Conservation (phyloP, 2,329 filamentous ascomycete genomes). For the Cercospora sp. region DNA sequence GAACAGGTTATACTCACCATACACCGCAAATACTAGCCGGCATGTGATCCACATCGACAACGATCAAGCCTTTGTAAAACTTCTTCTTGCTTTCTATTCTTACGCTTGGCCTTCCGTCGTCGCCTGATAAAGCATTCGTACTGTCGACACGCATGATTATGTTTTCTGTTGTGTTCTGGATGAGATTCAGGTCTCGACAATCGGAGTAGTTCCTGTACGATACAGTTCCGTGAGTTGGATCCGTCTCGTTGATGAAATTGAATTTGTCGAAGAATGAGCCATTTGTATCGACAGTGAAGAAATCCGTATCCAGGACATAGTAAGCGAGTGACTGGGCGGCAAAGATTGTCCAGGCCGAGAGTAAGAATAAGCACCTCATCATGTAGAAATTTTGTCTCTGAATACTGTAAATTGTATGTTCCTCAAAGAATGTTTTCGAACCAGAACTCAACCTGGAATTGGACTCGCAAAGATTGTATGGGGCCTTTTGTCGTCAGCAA, state of each 20-base stretch:
- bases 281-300: slow-evolving; percentile 36
- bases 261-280: slow-evolving; percentile 54
- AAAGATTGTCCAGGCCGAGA: slow-evolving; percentile 26
- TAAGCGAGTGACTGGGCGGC: slow-evolving; percentile 33
- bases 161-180: slow-evolving; percentile 27
- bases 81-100: slow-evolving; percentile 66
- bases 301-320: slow-evolving; percentile 50
- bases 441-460: not conserved
- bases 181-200: slow-evolving; percentile 44
- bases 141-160: slow-evolving; percentile 41
- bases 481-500: not conserved
- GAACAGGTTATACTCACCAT: slow-evolving; percentile 56
- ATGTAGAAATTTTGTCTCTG: not conserved
- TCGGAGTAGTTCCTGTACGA: slow-evolving; percentile 62
- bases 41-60: slow-evolving; percentile 73
- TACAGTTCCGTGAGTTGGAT: slow-evolving; percentile 76
- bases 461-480: not conserved
- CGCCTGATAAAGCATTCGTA: slow-evolving; percentile 43
- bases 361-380: slow-evolving; percentile 18
- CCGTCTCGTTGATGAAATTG: slow-evolving; percentile 53
- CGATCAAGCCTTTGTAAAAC: slow-evolving; percentile 67
- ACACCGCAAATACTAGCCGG: slow-evolving; percentile 67
- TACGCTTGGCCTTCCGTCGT: slow-evolving; percentile 64
- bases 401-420: not conserved
- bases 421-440: not conserved